These are phyloP conservation scores for Trichosporon ovoides DNA, from an alignment of 1,284 basidiomycete genomes.

Conservation along the genomic window DNA sequence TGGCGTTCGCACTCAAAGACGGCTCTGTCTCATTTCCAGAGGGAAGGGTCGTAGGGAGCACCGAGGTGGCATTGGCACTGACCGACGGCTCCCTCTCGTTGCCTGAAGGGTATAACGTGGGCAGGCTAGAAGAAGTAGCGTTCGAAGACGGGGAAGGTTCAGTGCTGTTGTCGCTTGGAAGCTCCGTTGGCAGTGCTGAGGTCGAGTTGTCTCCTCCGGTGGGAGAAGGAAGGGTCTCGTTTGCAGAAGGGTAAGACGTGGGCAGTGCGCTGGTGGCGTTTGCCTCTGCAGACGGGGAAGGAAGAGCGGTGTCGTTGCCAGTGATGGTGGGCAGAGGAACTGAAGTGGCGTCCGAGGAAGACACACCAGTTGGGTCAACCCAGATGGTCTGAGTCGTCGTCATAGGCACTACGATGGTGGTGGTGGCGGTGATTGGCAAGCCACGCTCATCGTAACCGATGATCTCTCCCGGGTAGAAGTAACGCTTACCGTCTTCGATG, in stretches of 20 bases:
- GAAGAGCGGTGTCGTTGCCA: constrained; percentile 5
- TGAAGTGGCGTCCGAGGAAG: background rate
- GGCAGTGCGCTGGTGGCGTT: background rate
- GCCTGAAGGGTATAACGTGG: background rate
- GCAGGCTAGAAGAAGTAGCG: background rate
- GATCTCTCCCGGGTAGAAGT: background rate
- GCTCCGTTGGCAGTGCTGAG: background rate
- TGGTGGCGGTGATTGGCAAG: constrained; percentile 45
- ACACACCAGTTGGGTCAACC: constrained; percentile 29
- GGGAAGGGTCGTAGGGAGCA: background rate
- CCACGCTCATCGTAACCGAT: constrained; percentile 32
- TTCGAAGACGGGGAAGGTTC: background rate
- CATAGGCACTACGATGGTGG: constrained; percentile 38
- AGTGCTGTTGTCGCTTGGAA: background rate
- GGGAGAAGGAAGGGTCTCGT: no score
- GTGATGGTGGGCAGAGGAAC: background rate
- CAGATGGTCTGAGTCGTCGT: constrained; percentile 43
- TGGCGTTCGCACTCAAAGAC: background rate
- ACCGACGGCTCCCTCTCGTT: background rate
- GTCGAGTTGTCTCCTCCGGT: no score
- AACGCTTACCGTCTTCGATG: constrained; percentile 4
- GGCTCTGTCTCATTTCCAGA: background rate
- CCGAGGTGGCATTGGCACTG: background rate
- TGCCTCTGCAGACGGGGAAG: background rate
- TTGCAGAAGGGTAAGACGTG: constrained; percentile 1